These are phyloP conservation scores for Tetrapisispora nanseiensis DNA, from an alignment of 805 yeast genomes.

Conservation along the genomic window DNA sequence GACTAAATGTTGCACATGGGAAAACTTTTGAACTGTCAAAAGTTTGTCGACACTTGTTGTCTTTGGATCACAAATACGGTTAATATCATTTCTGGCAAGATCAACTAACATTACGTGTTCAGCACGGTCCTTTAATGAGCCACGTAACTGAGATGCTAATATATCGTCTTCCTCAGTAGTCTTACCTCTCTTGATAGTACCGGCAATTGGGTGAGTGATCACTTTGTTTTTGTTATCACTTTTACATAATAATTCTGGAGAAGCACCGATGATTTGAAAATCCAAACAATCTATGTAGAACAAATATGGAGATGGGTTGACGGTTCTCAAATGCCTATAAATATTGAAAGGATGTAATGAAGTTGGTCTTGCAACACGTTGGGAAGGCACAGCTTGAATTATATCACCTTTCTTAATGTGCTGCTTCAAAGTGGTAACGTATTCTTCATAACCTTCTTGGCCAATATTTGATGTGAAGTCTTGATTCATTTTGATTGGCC, in stretches of 20 bases:
- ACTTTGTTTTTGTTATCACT: slow-evolving; percentile 62
- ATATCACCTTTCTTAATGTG: slow-evolving; percentile 89
- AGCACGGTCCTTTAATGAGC: slow-evolving; percentile 85
- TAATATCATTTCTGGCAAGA: slow-evolving; percentile 91
- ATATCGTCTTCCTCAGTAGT: slow-evolving; percentile 86
- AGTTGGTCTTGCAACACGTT: slow-evolving; percentile 91
- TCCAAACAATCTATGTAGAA: slow-evolving; percentile 87
- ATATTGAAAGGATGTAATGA: slow-evolving; percentile 93
- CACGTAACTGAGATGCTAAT: slow-evolving; percentile 61
- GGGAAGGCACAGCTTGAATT: slow-evolving; percentile 97
- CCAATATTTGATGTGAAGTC: slow-evolving; percentile 83
- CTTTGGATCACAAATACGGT: slow-evolving; percentile 83
- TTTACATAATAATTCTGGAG: slow-evolving; percentile 88
- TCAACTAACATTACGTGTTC: slow-evolving; percentile 99
- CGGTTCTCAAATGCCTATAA: slow-evolving; percentile 87
- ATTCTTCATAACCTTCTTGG: slow-evolving; percentile 81
- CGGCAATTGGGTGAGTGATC: slow-evolving; percentile 96
- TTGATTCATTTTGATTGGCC: slow-evolving; percentile 56
- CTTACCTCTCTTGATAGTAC: slow-evolving; percentile 84
- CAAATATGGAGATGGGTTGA: slow-evolving; percentile 95
- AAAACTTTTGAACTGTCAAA: slow-evolving; percentile 82
- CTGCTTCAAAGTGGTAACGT: slow-evolving; percentile 62
- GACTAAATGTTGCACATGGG: slow-evolving; percentile 95
- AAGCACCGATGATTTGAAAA: slow-evolving; percentile 94
- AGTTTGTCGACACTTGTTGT: slow-evolving; percentile 82